Conservation (phyloP, 768 basidiomycete genomes). For the Paxillus ammoniavirescens region DNA sequence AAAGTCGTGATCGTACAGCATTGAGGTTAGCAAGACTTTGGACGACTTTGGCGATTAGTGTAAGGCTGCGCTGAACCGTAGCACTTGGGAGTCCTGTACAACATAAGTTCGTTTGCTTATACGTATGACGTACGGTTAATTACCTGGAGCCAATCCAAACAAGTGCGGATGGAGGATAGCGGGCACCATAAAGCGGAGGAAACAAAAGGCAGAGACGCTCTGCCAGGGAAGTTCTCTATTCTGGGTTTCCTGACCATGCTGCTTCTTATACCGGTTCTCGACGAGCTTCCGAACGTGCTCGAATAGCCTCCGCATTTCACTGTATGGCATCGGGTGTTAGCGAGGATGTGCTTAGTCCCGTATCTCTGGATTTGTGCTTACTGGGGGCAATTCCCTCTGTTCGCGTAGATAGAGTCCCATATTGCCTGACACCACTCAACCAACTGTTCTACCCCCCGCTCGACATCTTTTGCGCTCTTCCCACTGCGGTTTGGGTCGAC, state of each 20-base stretch:
- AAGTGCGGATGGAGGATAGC: slow-evolving; percentile 87
- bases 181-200: slow-evolving; percentile 86
- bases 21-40: slow-evolving; percentile 88
- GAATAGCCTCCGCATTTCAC: slow-evolving; percentile 73
- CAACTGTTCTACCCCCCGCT: slow-evolving; percentile 65
- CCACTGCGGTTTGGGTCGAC: slow-evolving; percentile 73
- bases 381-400: slow-evolving; percentile 71
- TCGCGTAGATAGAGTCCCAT: slow-evolving; percentile 80
- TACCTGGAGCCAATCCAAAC: slow-evolving; percentile 77
- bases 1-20: slow-evolving; percentile 42
- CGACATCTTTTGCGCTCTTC: slow-evolving; percentile 59
- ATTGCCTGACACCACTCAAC: slow-evolving; percentile 77
- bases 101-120: slow-evolving; percentile 9
- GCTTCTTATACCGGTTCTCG: slow-evolving; percentile 57
- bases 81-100: slow-evolving; percentile 59
- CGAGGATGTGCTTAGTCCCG: not conserved
- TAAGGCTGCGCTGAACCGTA: slow-evolving; percentile 76
- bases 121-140: slow-evolving; percentile 5
- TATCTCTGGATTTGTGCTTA: slow-evolving; percentile 37
- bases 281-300: slow-evolving; percentile 69
- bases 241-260: slow-evolving; percentile 39
- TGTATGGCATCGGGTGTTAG: slow-evolving; percentile 26
- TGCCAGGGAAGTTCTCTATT: slow-evolving; percentile 68
- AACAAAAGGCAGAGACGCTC: slow-evolving; percentile 86
- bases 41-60: slow-evolving; percentile 83